phyloP scores from a whole-genome alignment of 2,329 filamentous ascomycete species.

The Scortechinia acanthostroma region DNA sequence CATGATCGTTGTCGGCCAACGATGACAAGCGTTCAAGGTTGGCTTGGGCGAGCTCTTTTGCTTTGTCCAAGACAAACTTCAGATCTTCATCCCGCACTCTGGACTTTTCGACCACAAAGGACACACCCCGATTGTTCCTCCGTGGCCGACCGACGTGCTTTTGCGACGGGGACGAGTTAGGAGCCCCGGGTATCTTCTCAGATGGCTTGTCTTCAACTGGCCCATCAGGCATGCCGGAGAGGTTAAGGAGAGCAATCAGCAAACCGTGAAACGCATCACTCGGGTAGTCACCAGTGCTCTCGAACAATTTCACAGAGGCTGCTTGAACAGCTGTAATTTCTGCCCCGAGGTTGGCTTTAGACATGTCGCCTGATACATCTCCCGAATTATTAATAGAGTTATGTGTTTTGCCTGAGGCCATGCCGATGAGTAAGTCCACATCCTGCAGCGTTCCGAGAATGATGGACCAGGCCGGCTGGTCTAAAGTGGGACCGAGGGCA shows the following conservation, averaged over 20 bases:
- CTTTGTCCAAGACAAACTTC: constrained; percentile 65
- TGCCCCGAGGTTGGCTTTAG: constrained; percentile 62
- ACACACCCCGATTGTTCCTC: constrained; percentile 21
- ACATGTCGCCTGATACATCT: constrained; percentile 31
- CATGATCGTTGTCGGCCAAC: constrained; percentile 50
- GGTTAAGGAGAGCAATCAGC: constrained; percentile 65
- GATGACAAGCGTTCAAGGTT: constrained; percentile 71
- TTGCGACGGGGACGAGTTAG: constrained; percentile 26
- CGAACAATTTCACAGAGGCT: constrained; percentile 77
- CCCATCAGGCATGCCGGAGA: constrained; percentile 25
- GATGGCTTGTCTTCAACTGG: constrained; percentile 11
- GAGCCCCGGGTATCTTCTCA: constrained; percentile 16
- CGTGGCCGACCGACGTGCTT: constrained; percentile 13
- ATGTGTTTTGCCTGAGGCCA: constrained; percentile 34
- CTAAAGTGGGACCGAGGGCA: constrained; percentile 80
- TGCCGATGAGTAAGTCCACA: constrained; percentile 71
- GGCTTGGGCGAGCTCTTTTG: constrained; percentile 65
- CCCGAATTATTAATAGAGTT: constrained; percentile 28
- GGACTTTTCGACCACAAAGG: constrained; percentile 14
- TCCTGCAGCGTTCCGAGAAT: constrained; percentile 87
- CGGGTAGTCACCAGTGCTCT: constrained; percentile 86
- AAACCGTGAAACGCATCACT: constrained; percentile 75
- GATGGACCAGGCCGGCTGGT: constrained; percentile 74
- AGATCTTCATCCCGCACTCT: constrained; percentile 45
- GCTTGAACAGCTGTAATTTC: constrained; percentile 86